Evolutionary conservation across 352 stramenopile genomes (phyloP), one percentile per base, ranked within the genome.

Genomic region (Proteromonas lacertae): DNA sequence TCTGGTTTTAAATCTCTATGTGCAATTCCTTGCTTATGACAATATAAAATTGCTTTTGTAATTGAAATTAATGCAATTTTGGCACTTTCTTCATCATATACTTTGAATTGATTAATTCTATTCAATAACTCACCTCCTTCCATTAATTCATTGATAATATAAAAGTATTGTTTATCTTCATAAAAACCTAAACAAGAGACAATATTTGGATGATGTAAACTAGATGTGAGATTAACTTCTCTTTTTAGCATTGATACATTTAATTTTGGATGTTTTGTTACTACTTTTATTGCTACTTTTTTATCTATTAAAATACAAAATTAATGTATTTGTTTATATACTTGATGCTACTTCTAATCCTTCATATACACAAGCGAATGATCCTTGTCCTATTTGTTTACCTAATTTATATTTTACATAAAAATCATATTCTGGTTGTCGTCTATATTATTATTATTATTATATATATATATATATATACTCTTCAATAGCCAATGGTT

Each of bases 121-220:
- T 92, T 81, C 53, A 93, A 94, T 5, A 96, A 50, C 45, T 94
- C 80, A 12, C 82, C 80, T n/a, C 80, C 82, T 5, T 57, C 55
- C 1, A 92, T 59, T 0, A 93, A 59, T 51, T 97, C 86, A 50
- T 90, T 92, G 18, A 96, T 79, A 31, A 98, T 75, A 57, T 92
- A 95, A 42, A 96, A 83, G 18, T 30, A 29, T 29, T 18, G 18
- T 4, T 75, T 10, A 47, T 32, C 32, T 22, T 41, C 23, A 23
- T 36, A 51, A n/a, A 51, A 35, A 24, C 39, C 31, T 24, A 41
- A 36, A 3, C 40, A 21, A 6, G 29, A 16, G 23, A 51, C 30
- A 22, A 52, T 51, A 25, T 36, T 38, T 1, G 34, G 35, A 19
- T 47, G 42, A n/a, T 42, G 12, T 9, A 47, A 18, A 14, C 13